Evolutionary conservation across 164 flowering plant species (phyloP).

Genomic region (Chloranthus sessilifolius): DNA sequence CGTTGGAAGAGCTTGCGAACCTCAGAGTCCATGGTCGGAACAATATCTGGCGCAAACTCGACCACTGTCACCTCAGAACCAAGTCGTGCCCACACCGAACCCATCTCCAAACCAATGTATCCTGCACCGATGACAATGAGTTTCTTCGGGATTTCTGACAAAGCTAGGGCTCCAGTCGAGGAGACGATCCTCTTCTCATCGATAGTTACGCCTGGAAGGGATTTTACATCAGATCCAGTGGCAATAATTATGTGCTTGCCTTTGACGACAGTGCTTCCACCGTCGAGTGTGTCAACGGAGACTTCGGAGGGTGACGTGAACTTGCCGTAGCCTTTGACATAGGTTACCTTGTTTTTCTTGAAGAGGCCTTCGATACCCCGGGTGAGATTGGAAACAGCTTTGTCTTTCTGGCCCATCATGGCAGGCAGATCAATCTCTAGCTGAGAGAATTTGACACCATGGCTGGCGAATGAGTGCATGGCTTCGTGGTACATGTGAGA

Average conservation of each 20-base stretch:
- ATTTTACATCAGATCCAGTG: conserved; percentile 79
- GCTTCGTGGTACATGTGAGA: conserved; percentile 90
- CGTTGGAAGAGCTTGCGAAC: conserved; percentile 74
- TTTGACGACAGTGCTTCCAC: conserved; percentile 55
- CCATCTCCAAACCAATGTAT: conserved; percentile 92
- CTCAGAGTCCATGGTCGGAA: conserved; percentile 74
- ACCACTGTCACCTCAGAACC: conserved; percentile 89
- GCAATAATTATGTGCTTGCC: conserved; percentile 76
- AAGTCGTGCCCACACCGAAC: conserved; percentile 81
- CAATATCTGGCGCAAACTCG: conserved; percentile 73
- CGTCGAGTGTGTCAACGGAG: conserved; percentile 66
- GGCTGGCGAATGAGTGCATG: conserved; percentile 53
- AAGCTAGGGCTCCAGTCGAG: conserved; percentile 71
- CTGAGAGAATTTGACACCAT: conserved; percentile 68
- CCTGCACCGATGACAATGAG: conserved; percentile 84
- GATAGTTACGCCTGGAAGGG: conserved; percentile 72
- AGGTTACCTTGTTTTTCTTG: conserved; percentile 80
- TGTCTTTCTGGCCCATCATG: conserved; percentile 80
- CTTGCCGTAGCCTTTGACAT: conserved; percentile 77
- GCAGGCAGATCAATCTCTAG: conserved; percentile 79
- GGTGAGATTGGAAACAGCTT: conserved; percentile 65
- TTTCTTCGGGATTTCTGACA: conserved; percentile 64
- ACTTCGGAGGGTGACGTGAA: conserved; percentile 65
- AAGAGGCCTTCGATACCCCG: conserved; percentile 76
- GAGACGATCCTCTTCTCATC: conserved; percentile 81